Evolutionary conservation across 768 basidiomycete genomes (phyloP), one percentile per base, ranked within the genome.

Genomic region (Imleria badia): DNA sequence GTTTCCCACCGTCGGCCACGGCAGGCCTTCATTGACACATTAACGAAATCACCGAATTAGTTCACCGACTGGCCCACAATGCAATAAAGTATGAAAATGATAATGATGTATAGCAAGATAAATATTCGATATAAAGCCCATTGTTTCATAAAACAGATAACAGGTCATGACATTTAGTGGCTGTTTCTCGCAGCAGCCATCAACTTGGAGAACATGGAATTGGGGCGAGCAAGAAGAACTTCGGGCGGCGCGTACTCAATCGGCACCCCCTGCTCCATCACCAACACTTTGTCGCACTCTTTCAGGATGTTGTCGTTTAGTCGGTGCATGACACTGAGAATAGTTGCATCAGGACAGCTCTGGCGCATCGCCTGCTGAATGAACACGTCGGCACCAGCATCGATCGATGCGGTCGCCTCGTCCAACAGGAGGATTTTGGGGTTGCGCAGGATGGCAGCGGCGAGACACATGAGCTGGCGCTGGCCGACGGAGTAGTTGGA

Each of bases 401-500:
- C 94, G 51, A 98, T 79, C 30, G 87, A 86, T 13, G 87, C 89
- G 1, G 67, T 70, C 33, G 69, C 68, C 54, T 71, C 69, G 53
- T 71, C 69, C 55, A 71, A 52, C 5, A 70, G 54, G 7, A 71
- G 48, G 41, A 71, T 71, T 42, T 48, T 66, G 20, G 67, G 70
- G 42, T 71, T 67, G 44, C 70, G 64, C 1, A 71, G 58, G 55
- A 69, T 65, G 39, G 67, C 68, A 36, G 56, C 60, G 20, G 69
- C 67, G 39, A 71, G 85, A 15, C 91, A 90, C 26, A 98, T 68
- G 11, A 95, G 73, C 72, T 97, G 95, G 64, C 83, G 83, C 75
- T 98, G 95, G 7, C 95, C 95, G 39, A 96, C 96, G 59, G 89
- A 92, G 58, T 94, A 72, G 49, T 81, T 86, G 6, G 87, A 83